phyloP scores from a whole-genome alignment of 2,329 filamentous ascomycete genomes.

The Sarocladiaceae sp. region DNA sequence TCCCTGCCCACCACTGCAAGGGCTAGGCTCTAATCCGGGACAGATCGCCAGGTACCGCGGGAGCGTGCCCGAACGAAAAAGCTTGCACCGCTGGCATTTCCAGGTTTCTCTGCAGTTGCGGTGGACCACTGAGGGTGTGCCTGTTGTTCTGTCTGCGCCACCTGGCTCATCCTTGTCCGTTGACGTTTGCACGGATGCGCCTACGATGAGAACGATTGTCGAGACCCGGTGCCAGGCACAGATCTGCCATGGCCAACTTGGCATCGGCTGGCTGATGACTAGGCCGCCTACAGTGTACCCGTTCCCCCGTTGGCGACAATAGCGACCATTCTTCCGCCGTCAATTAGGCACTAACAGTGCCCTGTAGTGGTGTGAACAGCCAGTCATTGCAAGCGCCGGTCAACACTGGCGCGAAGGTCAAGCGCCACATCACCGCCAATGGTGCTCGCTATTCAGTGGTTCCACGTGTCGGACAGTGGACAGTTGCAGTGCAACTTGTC shows the following conservation, averaged over 20 bases:
- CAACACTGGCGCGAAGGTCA: background rate
- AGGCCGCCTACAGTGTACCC: background rate
- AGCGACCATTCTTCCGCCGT: no score
- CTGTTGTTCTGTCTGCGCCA: background rate
- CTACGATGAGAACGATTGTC: background rate
- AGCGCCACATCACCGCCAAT: slow-evolving; percentile 2
- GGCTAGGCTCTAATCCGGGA: slow-evolving; percentile 1
- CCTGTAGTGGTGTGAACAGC: background rate
- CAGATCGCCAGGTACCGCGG: slow-evolving; percentile 10
- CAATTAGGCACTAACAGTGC: no score
- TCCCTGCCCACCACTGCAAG: slow-evolving; percentile 4
- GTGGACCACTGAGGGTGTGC: background rate
- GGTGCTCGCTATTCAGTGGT: background rate
- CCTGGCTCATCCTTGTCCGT: background rate
- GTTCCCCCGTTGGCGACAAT: no score
- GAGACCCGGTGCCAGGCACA: background rate
- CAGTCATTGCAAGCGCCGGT: no score
- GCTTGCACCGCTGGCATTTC: background rate
- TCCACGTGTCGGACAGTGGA: slow-evolving; percentile 3
- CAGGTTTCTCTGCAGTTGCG: background rate
- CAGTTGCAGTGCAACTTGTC: background rate
- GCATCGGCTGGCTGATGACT: background rate
- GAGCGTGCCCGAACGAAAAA: slow-evolving; percentile 3
- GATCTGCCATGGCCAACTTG: background rate
- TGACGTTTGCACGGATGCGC: background rate